Percentiles rank a stretch among this genome's conserved stretches.
Evolutionary conservation across 148 eudicot genomes (phyloP).

Genomic region (Chenopodium album): DNA sequence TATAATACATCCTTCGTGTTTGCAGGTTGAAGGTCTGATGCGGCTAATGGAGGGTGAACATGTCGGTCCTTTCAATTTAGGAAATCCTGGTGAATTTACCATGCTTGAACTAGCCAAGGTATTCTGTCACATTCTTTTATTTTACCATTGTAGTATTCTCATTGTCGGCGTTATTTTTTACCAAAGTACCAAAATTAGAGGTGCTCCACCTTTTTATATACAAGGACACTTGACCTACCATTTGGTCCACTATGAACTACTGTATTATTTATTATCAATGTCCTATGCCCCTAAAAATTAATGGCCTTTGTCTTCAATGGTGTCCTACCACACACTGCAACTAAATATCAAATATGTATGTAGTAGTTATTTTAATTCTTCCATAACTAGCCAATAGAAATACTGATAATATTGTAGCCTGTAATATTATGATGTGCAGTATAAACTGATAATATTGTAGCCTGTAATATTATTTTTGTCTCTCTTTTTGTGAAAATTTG

Average conservation of each 20-base stretch:
- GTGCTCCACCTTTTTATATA: not conserved
- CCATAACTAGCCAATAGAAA: too few species aligned
- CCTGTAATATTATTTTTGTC: not conserved
- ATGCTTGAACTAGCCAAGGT: constrained; percentile 99
- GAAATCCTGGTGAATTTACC: constrained; percentile 98
- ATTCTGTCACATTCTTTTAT: constrained; percentile 4
- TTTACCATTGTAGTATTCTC: not conserved
- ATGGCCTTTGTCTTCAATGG: not conserved
- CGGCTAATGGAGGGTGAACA: constrained; percentile 98
- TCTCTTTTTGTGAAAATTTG: not conserved
- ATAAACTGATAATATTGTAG: not conserved
- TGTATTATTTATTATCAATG: not conserved
- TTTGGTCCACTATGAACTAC: not conserved
- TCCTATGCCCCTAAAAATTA: not conserved
- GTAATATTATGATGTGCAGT: not conserved
- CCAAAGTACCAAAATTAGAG: not conserved
- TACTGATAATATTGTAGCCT: not conserved
- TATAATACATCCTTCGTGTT: not conserved
- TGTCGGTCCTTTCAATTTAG: constrained; percentile 94
- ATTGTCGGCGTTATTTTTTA: constrained; percentile 11
- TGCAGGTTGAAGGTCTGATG: constrained; percentile 95
- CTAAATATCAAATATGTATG: not conserved
- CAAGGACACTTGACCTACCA: not conserved
- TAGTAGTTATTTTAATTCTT: not conserved
- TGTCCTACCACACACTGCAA: not conserved